Evolutionary conservation across 1,139 yeast species (phyloP), one percentile per base, ranked within the genome.

Genomic region (Debaryomyces nepalensis): DNA sequence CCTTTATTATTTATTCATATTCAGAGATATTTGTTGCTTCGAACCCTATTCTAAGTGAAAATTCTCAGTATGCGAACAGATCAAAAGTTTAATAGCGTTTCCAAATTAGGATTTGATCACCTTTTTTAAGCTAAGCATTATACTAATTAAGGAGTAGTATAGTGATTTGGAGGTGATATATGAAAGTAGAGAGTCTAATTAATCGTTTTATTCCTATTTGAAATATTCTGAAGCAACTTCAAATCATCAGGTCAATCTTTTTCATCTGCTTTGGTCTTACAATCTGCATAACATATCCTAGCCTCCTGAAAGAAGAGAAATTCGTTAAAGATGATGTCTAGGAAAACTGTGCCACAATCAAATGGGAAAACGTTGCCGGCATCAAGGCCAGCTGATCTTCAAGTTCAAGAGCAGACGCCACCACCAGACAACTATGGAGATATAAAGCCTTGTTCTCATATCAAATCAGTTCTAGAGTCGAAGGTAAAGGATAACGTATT

Each of bases 401-500:
- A 15, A 21, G 33, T 33, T 11, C 43, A 33, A 31, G 37, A 37
- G 12, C 44, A 26, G 21, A 38, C 39, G 4, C 39, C 39, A 31
- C 33, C 33, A 24, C 27, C 55, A 5, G 68, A 63, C 44, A 61
- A 58, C 44, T 66, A 52, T 43, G 53, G 64, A 19, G 52, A 57
- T 41, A 61, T 77, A 35, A 64, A 64, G 14, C 72, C 83, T 1
- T 83, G 89, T 57, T 61, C 70, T 8, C 89, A 83, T 57, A 61
- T 82, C 16, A 57, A 64, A 15, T 75, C 78, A 46, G 82, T 81
- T 4, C 61, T 83, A 38, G 69, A 70, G 20, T 74, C 86, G 15
- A 70, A 70, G 41, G 83, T 87, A 9, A 68, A 65, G 44, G 81
- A 77, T 3, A 78, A 79, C 4, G 84, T 81, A 4, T 59, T 80